A percentile compares a stretch with the other conserved stretches of the same genome.
phyloP scores from a whole-genome alignment of 805 yeast genomes.

The Teunomyces cretensis region DNA sequence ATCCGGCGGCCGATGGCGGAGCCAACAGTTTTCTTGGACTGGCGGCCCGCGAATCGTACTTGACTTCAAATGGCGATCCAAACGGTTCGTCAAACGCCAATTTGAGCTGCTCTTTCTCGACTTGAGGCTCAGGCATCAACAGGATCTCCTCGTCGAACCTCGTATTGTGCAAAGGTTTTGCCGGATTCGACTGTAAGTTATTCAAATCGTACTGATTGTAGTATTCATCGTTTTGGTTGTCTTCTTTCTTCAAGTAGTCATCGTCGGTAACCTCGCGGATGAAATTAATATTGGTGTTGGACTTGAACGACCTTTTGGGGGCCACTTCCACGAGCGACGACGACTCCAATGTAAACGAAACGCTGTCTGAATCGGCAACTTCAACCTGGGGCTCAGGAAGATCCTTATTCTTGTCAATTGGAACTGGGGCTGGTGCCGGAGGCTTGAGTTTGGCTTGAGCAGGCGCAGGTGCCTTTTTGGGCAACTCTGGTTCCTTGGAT shows the following conservation, averaged over 20 bases:
- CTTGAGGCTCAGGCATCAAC: conserved; percentile 18
- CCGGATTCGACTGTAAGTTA: conserved; percentile 24
- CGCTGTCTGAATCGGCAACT: neutral
- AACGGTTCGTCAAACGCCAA: conserved; percentile 15
- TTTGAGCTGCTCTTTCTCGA: conserved; percentile 1
- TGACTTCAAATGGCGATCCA: conserved; percentile 36
- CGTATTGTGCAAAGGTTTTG: conserved; percentile 18
- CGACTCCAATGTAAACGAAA: neutral
- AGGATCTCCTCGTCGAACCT: conserved; percentile 30
- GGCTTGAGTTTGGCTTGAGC: neutral
- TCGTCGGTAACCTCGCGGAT: conserved; percentile 29
- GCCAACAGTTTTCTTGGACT: neutral
- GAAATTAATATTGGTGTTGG: conserved; percentile 20
- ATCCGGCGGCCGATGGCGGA: neutral
- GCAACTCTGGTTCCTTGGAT: too few species aligned
- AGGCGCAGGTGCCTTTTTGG: too few species aligned
- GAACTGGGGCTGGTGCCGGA: neutral
- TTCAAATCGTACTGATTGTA: conserved; percentile 16
- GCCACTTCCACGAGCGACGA: conserved; percentile 2
- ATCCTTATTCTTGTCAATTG: neutral
- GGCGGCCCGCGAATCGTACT: conserved; percentile 10
- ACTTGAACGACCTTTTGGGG: conserved; percentile 10
- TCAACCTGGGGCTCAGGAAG: neutral
- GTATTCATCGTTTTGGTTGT: conserved; percentile 11
- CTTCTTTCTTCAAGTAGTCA: conserved; percentile 6